phyloP scores from a whole-genome alignment of 176 grass and related monocot species.

The Musa itinerans region DNA sequence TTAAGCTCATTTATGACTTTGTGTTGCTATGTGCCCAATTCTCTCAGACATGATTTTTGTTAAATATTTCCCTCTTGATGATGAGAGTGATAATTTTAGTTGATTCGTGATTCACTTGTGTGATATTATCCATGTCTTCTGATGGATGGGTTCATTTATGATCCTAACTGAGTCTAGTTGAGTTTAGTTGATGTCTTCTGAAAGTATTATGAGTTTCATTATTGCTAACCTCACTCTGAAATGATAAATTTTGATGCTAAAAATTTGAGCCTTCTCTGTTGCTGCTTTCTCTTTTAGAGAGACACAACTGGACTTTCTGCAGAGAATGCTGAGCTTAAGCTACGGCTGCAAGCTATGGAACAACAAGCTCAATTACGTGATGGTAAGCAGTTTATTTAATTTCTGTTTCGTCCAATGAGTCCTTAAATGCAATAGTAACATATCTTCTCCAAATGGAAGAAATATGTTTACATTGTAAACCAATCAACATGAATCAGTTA shows the following conservation, averaged over 20 bases:
- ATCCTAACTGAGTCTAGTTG: not conserved
- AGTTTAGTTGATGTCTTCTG: not conserved
- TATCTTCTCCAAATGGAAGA: not conserved
- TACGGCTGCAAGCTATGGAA: conserved; percentile 95
- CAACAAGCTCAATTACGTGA: conserved; percentile 93
- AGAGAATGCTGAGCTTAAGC: conserved; percentile 97
- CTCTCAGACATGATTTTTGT: not conserved
- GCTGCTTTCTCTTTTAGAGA: conserved; percentile 48
- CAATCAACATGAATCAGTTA: not conserved
- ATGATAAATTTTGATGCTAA: too few relatives aligned
- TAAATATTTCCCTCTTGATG: not conserved
- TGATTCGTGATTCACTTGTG: not conserved
- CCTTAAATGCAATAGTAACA: not conserved
- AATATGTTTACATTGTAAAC: not conserved
- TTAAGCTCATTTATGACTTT: not conserved
- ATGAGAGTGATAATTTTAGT: not conserved
- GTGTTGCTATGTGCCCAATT: not conserved
- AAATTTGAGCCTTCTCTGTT: not conserved
- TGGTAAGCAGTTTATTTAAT: conserved; percentile 36
- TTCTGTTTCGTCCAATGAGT: not conserved
- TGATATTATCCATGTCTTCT: not conserved
- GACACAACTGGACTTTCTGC: conserved; percentile 92
- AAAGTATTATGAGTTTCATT: not conserved
- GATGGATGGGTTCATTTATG: not conserved
- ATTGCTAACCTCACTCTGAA: not conserved